Conservation (phyloP, 805 yeast genomes). For the Candida chauliodis region DNA sequence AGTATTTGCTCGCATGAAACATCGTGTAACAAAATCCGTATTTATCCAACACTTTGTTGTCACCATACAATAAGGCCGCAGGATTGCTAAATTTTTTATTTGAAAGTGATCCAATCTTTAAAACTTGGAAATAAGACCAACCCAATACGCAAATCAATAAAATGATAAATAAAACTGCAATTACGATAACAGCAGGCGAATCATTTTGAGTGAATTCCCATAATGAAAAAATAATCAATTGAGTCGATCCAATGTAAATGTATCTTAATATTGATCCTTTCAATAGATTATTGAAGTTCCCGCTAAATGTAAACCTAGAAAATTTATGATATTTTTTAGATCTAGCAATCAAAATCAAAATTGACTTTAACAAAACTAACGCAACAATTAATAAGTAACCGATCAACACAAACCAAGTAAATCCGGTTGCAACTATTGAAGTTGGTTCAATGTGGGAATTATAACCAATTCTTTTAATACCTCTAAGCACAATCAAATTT, state of each 20-base stretch:
- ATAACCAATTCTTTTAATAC: slow-evolving; percentile 81
- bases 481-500: slow-evolving; percentile 70
- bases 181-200: slow-evolving; percentile 83
- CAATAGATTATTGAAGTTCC: slow-evolving; percentile 54
- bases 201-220: slow-evolving; percentile 85
- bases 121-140: slow-evolving; percentile 65
- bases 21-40: slow-evolving; percentile 89
- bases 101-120: slow-evolving; percentile 60
- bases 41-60: slow-evolving; percentile 64
- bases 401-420: slow-evolving; percentile 76
- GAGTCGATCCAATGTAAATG: slow-evolving; percentile 81
- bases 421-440: slow-evolving; percentile 79
- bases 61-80: slow-evolving; percentile 83
- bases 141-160: slow-evolving; percentile 57
- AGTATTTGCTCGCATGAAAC: slow-evolving; percentile 77
- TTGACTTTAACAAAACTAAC: slow-evolving; percentile 51
- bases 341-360: slow-evolving; percentile 45
- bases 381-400: slow-evolving; percentile 68
- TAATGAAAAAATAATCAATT: slow-evolving; percentile 69
- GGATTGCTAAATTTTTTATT: slow-evolving; percentile 65
- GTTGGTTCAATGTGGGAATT: slow-evolving; percentile 77
- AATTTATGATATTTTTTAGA: slow-evolving; percentile 48
- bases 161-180: slow-evolving; percentile 69
- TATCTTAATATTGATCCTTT: slow-evolving; percentile 81
- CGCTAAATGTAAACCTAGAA: slow-evolving; percentile 47